A percentile compares a stretch with the other conserved stretches of the same genome.
Evolutionary conservation across 2,329 filamentous ascomycete genomes (phyloP).

Genomic region (Fusarium bulbicola): DNA sequence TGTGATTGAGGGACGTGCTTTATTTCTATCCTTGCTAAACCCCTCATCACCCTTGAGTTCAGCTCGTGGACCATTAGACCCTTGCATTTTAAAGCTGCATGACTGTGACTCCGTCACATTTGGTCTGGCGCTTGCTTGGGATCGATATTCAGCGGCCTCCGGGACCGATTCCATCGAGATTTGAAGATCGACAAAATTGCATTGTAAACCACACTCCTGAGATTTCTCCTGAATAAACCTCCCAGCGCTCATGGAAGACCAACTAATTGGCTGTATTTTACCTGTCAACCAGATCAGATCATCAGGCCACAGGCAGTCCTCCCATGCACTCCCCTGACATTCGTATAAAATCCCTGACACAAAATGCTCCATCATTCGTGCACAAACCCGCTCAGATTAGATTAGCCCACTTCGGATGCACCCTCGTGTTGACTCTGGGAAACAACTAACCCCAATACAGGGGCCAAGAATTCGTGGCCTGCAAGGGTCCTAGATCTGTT

Average conservation of each 20-base stretch:
- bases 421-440: neutral
- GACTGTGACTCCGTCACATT: neutral
- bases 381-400: neutral
- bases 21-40: neutral
- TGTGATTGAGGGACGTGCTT: neutral
- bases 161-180: neutral
- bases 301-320: neutral
- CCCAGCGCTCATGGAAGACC: neutral
- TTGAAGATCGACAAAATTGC: rapidly evolving
- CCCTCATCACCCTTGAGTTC: neutral
- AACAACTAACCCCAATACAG: neutral
- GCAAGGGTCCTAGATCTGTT: neutral
- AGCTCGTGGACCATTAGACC: neutral
- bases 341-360: neutral
- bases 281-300: neutral
- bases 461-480: no score
- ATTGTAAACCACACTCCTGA: neutral
- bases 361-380: neutral
- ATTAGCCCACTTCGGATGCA: neutral
- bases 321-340: neutral
- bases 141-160: rapidly evolving
- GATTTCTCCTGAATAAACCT: rapidly evolving
- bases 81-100: neutral
- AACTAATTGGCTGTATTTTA: neutral
- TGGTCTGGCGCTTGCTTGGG: neutral